Percentiles rank a stretch among this genome's conserved stretches.
phyloP scores from a whole-genome alignment of 495 filamentous ascomycete species.

The Jackrogersella multiformis region DNA sequence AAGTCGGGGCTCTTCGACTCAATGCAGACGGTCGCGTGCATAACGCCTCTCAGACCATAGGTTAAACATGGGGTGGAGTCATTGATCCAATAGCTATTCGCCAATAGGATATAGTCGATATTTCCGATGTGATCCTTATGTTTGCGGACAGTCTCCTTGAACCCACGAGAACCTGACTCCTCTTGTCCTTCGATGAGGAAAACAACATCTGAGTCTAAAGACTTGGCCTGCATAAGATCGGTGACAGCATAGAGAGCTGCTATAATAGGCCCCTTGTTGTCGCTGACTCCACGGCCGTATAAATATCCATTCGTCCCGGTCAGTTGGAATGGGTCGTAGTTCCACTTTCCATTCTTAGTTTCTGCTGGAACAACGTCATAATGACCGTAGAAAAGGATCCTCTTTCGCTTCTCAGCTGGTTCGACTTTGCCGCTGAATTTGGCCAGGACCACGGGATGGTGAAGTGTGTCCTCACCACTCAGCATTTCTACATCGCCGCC shows the following conservation, averaged over 20 bases:
- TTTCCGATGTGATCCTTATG: slow-evolving; percentile 87
- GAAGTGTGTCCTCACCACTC: slow-evolving; percentile 69
- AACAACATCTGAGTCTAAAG: slow-evolving; percentile 82
- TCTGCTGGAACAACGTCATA: slow-evolving; percentile 99
- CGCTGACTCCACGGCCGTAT: slow-evolving; percentile 94
- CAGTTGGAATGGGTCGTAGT: slow-evolving; percentile 84
- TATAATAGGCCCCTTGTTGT: slow-evolving; percentile 96
- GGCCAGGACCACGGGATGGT: slow-evolving; percentile 90
- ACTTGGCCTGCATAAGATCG: slow-evolving; percentile 80
- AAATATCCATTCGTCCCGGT: slow-evolving; percentile 89
- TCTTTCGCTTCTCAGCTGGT: slow-evolving; percentile 70
- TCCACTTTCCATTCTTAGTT: slow-evolving; percentile 79
- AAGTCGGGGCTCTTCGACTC: slow-evolving; percentile 87
- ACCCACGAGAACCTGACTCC: slow-evolving; percentile 91
- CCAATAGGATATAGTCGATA: slow-evolving; percentile 91
- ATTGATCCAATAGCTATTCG: slow-evolving; percentile 98
- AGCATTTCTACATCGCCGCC: slow-evolving; percentile 89
- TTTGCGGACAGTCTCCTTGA: slow-evolving; percentile 77
- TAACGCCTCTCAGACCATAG: slow-evolving; percentile 92
- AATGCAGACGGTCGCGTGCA: slow-evolving; percentile 89
- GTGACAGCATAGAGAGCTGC: slow-evolving; percentile 93
- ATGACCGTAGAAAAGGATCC: slow-evolving; percentile 95
- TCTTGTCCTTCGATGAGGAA: slow-evolving; percentile 98
- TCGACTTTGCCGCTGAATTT: slow-evolving; percentile 77
- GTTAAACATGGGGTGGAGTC: slow-evolving; percentile 95